Evolutionary conservation across 2,329 filamentous ascomycete genomes (phyloP), one percentile per base, ranked within the genome.

Genomic region (Pestalotiopsis sp.): DNA sequence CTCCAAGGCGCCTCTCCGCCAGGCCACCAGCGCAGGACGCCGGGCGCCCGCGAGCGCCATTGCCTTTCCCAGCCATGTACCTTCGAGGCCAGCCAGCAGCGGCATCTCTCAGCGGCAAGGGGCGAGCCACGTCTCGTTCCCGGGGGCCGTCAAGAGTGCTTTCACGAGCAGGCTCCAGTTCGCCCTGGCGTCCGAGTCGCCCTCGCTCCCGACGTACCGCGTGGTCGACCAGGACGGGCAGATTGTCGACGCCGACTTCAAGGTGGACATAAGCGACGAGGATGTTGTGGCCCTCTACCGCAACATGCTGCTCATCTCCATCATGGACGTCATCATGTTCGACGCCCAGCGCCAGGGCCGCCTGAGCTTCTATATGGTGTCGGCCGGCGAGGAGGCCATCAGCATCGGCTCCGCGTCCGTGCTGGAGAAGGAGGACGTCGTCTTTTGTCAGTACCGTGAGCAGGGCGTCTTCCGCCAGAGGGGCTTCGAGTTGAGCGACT

Each of bases 321-420:
- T 98, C 72, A 96, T 99, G 94, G 96, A 99, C 77, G 80, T 97
- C 66, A 92, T 98, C 78, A 98, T 98, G 94, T 98, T 97, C 76
- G 96, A 99, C 76, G 94, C 96, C 0, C 96, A 99, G 81, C 87
- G 96, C 59, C 96, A 99, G 80, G 94, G 94, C n/a, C 89, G 94
- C 22, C 82, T 97, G 67, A 94, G 91, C 79, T 99, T 99, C 81
- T 99, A 99, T 81, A 98, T 99, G 93, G 95, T 95, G 75, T 95
- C 92, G 48, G 93, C 94, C 0, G 94, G 94, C 68, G 94, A 98
- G 82, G 96, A 99, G 84, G 96, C 95, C 40, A 94, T 97, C 65
- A 93, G 93, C 57, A 91, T 99, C 2, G 96, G 94, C 1, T 94
- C 92, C 1, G 93, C 94, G 0, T 94, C 93, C 26, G 94, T 93